Evolutionary conservation across 1,284 basidiomycete genomes (phyloP).

Genomic region (Bjerkandera adusta): DNA sequence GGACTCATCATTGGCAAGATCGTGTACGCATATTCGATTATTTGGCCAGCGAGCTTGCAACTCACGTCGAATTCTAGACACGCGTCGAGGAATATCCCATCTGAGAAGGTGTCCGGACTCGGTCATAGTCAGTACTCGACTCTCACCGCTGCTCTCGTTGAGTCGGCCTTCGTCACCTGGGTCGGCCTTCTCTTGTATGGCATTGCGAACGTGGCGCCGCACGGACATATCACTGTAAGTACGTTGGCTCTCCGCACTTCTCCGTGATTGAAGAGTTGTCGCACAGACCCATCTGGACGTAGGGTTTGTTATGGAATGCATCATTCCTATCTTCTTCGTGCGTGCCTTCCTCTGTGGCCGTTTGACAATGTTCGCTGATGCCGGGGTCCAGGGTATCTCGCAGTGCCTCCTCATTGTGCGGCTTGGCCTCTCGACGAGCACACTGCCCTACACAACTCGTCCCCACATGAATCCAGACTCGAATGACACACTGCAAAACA

Average conservation of each 20-base stretch:
- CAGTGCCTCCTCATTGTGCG: conserved; percentile 16
- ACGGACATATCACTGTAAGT: conserved; percentile 19
- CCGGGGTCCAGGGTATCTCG: conserved; percentile 11
- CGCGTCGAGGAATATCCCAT: no score
- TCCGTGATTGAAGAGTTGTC: not conserved
- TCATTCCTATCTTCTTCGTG: conserved; percentile 5
- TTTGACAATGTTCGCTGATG: not conserved
- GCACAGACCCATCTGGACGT: not conserved
- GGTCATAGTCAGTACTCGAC: conserved; percentile 9
- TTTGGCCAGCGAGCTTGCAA: no score
- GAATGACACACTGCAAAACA: no score
- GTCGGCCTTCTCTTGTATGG: conserved; percentile 22
- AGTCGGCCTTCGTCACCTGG: conserved; percentile 24
- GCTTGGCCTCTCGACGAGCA: conserved; percentile 12
- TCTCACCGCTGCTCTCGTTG: conserved; percentile 18
- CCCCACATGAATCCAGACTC: no score
- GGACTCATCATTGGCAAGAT: conserved; percentile 20
- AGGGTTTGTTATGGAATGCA: conserved; percentile 8
- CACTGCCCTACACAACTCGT: no score
- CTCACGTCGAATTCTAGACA: not conserved
- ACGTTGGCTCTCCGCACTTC: not conserved
- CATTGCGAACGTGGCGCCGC: conserved; percentile 19
- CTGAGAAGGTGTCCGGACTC: not conserved
- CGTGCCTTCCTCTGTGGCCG: not conserved
- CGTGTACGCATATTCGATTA: no score